A percentile compares a stretch with the other conserved stretches of the same genome.
These are phyloP conservation scores for Populus davidiana DNA, from an alignment of 345 rosid species.

Conservation along the genomic window DNA sequence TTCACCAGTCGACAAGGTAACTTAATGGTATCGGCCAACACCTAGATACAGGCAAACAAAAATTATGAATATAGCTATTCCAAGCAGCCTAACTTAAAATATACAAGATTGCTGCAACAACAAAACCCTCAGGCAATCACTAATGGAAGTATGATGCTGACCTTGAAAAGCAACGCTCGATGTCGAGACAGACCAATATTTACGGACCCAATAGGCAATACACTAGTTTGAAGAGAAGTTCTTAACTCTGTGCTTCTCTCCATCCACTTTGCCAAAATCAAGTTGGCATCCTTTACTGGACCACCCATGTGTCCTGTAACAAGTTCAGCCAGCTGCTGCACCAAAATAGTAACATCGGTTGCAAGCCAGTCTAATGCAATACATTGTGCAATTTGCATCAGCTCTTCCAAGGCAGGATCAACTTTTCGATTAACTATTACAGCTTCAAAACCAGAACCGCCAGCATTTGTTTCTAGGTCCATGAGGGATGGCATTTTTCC, in stretches of 20 bases:
- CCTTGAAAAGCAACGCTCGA: conserved; percentile 99
- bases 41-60: conserved; percentile 52
- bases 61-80: conserved; percentile 7
- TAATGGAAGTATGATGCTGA: conserved; percentile 27
- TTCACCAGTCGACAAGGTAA: conserved; percentile 94
- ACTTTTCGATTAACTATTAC: conserved; percentile 65
- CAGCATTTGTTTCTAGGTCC: conserved; percentile 73
- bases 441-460: conserved; percentile 74
- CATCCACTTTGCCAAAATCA: conserved; percentile 79
- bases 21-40: conserved; percentile 73
- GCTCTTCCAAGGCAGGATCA: conserved; percentile 75
- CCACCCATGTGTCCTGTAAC: conserved; percentile 99
- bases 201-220: conserved; percentile 87
- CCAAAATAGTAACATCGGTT: conserved; percentile 58
- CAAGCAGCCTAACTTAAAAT: not conserved
- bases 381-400: conserved; percentile 80
- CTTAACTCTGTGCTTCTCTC: conserved; percentile 78
- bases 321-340: conserved; percentile 83
- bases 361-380: conserved; percentile 68
- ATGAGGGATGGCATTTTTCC: conserved; percentile 85
- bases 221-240: conserved; percentile 68
- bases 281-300: conserved; percentile 82
- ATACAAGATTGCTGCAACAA: not conserved
- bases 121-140: not conserved
- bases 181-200: conserved; percentile 86